These are phyloP conservation scores for Coemansia reversa DNA, from an alignment of 192 early-diverging fungal species.

Conservation along the genomic window DNA sequence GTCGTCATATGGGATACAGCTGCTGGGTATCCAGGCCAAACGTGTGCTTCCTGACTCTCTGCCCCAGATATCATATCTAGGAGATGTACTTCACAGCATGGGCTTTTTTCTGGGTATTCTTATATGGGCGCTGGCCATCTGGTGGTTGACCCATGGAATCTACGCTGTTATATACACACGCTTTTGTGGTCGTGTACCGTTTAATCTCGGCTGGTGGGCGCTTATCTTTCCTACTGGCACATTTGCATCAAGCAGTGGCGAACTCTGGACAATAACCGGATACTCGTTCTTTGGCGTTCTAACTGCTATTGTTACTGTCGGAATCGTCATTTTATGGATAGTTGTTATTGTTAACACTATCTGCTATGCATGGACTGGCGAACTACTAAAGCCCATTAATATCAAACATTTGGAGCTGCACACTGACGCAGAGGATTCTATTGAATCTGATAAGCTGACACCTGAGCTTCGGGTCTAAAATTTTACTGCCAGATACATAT, in stretches of 20 bases:
- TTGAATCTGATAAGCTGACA: too few relatives aligned
- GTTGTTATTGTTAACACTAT: slow-evolving; percentile 28
- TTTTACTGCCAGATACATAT: neutral
- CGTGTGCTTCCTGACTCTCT: slow-evolving; percentile 31
- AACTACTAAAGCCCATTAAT: slow-evolving; percentile 39
- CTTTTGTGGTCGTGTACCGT: slow-evolving; percentile 34
- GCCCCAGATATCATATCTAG: slow-evolving; percentile 28
- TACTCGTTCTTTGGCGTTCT: slow-evolving; percentile 45
- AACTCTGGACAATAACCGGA: slow-evolving; percentile 22
- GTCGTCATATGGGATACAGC: slow-evolving; percentile 53
- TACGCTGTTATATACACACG: slow-evolving; percentile 37
- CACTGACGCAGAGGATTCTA: neutral
- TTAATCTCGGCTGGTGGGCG: slow-evolving; percentile 63
- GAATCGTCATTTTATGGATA: slow-evolving; percentile 36
- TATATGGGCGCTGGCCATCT: slow-evolving; percentile 51
- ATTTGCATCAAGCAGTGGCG: slow-evolving; percentile 27
- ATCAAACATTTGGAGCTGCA: slow-evolving; percentile 29
- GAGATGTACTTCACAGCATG: slow-evolving; percentile 28
- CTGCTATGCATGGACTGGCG: slow-evolving; percentile 44
- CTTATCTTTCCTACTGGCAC: slow-evolving; percentile 58
- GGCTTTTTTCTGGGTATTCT: slow-evolving; percentile 42
- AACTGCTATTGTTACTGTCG: slow-evolving; percentile 34
- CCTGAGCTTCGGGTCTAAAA: neutral
- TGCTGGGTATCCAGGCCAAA: slow-evolving; percentile 43
- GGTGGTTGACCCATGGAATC: slow-evolving; percentile 53